Evolutionary conservation across 768 basidiomycete species (phyloP), one percentile per base, ranked within the genome.

Genomic region (Psilocybe subaeruginosa): DNA sequence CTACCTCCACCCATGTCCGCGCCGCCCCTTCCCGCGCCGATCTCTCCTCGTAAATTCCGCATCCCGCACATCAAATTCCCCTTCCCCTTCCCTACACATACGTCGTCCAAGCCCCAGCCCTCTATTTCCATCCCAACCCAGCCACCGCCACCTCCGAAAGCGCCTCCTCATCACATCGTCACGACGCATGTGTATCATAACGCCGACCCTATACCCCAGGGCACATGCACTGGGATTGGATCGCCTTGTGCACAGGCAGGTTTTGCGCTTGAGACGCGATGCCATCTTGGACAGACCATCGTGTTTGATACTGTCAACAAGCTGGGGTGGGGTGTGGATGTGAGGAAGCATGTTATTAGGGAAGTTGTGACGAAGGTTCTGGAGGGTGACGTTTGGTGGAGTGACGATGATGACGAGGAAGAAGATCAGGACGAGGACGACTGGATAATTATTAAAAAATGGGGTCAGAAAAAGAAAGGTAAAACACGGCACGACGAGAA

Each of bases 141-240:
- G 8, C 33, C 54, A 2, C 49, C 56, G 39, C 59, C 59, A 30
- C 65, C 70, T 17, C 60, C 66, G 0, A 64, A 66, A 9, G 50
- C 58, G 8, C 63, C 67, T 11, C 54, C 62, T 23, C 62, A 67
- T 43, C 66, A 67, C 27, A 78, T 59, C 70, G 85, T 66, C 72
- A 87, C 78, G 57, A 96, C 75, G 0, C 95, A 98, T 68, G 80
- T 98, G 27, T 97, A 91, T 69, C 93, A 98, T 72, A 96, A 89
- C 1, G 91, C 90, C 1, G 97, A 99, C 73, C 97, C 96, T 0
- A 95, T 99, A 43, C 88, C 97, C 0, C 91, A 92, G 78, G 92
- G 92, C 0, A 75, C 82, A 0, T 95, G 93, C 70, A 94, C 80
- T 0, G 94, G 94, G 33, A 77, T 88, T 4, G 73, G 83, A 8